Evolutionary conservation across 192 early-diverging fungal species (phyloP), one percentile per base, ranked within the genome.

Genomic region (Phlyctochytrium arcticum): DNA sequence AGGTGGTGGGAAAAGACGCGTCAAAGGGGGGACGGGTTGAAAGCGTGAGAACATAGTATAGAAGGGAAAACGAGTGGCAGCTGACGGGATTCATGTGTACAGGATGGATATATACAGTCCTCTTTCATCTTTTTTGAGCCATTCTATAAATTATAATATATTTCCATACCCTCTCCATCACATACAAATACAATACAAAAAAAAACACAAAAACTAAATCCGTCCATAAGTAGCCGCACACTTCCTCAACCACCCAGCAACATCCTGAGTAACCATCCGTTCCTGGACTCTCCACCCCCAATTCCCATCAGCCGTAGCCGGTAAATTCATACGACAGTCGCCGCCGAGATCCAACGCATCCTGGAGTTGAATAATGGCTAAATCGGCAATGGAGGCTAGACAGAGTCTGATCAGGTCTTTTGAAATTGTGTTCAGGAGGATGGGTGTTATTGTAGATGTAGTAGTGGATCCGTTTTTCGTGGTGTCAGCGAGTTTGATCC

Each of bases 361-460:
- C 37, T 68, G 65, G 10, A 68, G 35, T 32, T 68, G 65, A 23
- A 68, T 15, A 17, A 68, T 68, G n/a, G 65, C 65, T 9, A 68
- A 50, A 36, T 68, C 65, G 19, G 65, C 55, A 6, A 68, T 34
- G 10, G 56, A 60, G 4, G 65, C 42, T 15, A 60, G 19, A n/a
- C 46, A 39, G 19, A 68, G 34, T 29, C 48, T 39, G 48, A 68
- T 68, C 29, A 60, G 59, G 34, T 68, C 65, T 4, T 29, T 35
- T 3, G 56, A 60, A n/a, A n/a, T n/a, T 2, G 36, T 47, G n/a
- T 46, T 68, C 4, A 27, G 26, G 19, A 68, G 34, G 31, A 60
- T 42, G 17, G 57, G 47, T 3, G 19, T 26, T 21, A 27, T 27
- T 4, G 39, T 44, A 2, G 12, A 12, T 44, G 12, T 12, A 44